Percentiles rank a stretch among this genome's conserved stretches.
These are phyloP conservation scores for Filobasidium wieringae DNA, from an alignment of 768 basidiomycete genomes.

Conservation along the genomic window DNA sequence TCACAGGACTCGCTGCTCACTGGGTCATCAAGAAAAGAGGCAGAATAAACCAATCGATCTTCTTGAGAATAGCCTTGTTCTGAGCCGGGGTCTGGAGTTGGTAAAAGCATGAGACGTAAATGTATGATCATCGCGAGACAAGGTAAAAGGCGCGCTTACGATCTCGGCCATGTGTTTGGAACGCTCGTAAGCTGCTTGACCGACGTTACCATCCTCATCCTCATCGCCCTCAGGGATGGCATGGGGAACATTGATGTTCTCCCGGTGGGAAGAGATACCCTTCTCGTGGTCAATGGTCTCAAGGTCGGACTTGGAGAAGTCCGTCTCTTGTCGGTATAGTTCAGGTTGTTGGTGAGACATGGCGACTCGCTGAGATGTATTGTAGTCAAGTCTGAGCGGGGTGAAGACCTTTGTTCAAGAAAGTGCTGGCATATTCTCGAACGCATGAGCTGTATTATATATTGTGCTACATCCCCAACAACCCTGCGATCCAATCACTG, in stretches of 20 bases:
- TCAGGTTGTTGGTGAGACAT: too few relatives aligned
- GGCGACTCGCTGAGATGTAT: too few relatives aligned
- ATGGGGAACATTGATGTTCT: slow-evolving; percentile 15
- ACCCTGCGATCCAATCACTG: too few relatives aligned
- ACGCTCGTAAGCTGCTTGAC: slow-evolving; percentile 27
- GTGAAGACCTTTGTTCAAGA: too few relatives aligned
- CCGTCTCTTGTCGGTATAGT: slow-evolving; percentile 12
- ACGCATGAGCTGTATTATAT: too few relatives aligned
- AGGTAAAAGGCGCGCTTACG: slow-evolving; percentile 15
- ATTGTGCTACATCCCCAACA: too few relatives aligned
- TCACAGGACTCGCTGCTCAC: neutral
- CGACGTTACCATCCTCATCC: slow-evolving; percentile 30
- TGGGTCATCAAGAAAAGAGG: slow-evolving; percentile 37
- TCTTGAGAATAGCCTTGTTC: slow-evolving; percentile 24
- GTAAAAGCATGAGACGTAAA: neutral
- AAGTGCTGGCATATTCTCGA: too few relatives aligned
- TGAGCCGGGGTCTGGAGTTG: slow-evolving; percentile 30
- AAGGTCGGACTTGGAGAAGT: slow-evolving; percentile 19
- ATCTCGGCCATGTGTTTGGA: slow-evolving; percentile 31
- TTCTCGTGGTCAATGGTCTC: slow-evolving; percentile 22
- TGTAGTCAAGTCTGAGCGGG: too few relatives aligned
- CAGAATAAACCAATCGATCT: slow-evolving; percentile 36
- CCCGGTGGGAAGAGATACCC: slow-evolving; percentile 20
- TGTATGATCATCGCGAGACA: neutral
- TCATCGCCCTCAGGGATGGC: slow-evolving; percentile 22